Base-by-base conservation (phyloP, 768 basidiomycete species). In the button mushroom (Agaricus bisporus) region DNA sequence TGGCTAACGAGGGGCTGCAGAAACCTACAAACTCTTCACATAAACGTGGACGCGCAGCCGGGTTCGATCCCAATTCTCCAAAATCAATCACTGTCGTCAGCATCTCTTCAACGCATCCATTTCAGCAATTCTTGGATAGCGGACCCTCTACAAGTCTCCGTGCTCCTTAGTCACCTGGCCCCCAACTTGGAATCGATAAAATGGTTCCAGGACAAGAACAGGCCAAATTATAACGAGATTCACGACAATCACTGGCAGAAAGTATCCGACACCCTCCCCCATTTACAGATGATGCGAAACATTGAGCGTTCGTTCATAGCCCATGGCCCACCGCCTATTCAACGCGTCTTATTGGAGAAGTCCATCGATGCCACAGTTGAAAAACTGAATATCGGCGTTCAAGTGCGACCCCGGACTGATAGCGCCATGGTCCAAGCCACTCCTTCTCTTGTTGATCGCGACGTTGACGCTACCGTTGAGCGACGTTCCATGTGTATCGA, bases 171-270 rank as follows among this genome's bases (percentile, higher is more conserved):
- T 66, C 88, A 91, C 65, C 68, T 91, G 49, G 80, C 83, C n/a
- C 87, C 88, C 37, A 71, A 74, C 61, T 72, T 88, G 42, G 86
- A 89, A 63, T 73, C 68, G 25, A 66, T 91, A 48, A 86, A 83
- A 66, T 89, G 80, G 80, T 89, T 88, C 74, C 81, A 85, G 60
- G 86, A 88, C 61, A 85, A 83, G 68, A 88, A 81, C 60, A 75
- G 87, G n/a, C 75, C 79, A 0, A 85, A 85, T 4, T 85, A 75
- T 59, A 72, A 83, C 46, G 88, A 91, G 64, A 71, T 74, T 29
- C 82, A 88, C 59, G 80, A 82, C 10, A 75, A 74, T 51, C 76
- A 71, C 17, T 91, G 88, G 88, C 84, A 88, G 66, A 77, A 71
- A 45, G 82, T 82, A 26, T 73, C 74, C 1, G 86, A 88, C 47